phyloP scores from a whole-genome alignment of 78 protist genomes.

The Monosiga brevicollis region DNA sequence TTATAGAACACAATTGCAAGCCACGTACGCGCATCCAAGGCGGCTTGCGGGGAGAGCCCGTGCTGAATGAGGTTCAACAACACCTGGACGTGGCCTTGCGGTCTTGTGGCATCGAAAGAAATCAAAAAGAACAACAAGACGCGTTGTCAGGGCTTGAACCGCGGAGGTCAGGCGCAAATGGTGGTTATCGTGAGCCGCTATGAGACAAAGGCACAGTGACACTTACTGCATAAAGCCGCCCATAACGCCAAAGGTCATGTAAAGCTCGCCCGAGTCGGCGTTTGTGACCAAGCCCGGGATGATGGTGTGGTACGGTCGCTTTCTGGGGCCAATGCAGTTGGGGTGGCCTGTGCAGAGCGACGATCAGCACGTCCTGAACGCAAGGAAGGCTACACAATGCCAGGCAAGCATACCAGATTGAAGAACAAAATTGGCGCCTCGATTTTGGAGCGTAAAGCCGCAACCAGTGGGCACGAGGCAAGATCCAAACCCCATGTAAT shows the following conservation, averaged over 20 bases:
- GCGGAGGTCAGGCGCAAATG: not conserved
- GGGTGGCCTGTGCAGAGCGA: conserved; percentile 32
- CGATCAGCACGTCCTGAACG: not conserved
- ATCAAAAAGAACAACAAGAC: not conserved
- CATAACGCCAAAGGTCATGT: conserved; percentile 57
- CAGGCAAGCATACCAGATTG: not conserved
- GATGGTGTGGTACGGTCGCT: conserved; percentile 88
- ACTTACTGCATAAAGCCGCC: conserved; percentile 76
- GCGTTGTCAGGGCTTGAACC: not conserved
- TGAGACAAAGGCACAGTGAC: not conserved
- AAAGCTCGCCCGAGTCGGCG: conserved; percentile 29
- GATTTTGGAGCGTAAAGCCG: conserved; percentile 80
- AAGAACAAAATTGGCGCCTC: conserved; percentile 49
- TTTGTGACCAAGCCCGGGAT: conserved; percentile 59
- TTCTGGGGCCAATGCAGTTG: conserved; percentile 48
- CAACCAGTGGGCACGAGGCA: conserved; percentile 64
- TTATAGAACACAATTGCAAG: conserved; percentile 18
- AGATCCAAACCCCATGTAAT: conserved; percentile 56
- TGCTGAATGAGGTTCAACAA: conserved; percentile 37
- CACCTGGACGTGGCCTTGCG: conserved; percentile 38
- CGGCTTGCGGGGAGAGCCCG: conserved; percentile 71
- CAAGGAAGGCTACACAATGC: not conserved
- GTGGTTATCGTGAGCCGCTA: not conserved
- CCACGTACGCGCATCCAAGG: conserved; percentile 55
- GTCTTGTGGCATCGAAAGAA: not conserved